These are phyloP conservation scores for Tricholomella constricta DNA, from an alignment of 768 basidiomycete genomes.

Conservation along the genomic window DNA sequence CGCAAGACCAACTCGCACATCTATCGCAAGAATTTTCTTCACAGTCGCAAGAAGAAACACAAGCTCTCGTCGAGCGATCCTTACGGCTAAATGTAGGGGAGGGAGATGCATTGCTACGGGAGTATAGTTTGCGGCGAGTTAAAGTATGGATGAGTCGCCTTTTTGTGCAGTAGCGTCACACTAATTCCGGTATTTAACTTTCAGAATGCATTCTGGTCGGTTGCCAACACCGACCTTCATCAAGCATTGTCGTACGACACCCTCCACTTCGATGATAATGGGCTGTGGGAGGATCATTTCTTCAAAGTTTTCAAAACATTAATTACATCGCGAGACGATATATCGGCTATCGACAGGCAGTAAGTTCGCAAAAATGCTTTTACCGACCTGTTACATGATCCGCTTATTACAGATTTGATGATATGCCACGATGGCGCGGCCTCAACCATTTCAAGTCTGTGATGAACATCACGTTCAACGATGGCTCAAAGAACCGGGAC, in stretches of 20 bases:
- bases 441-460: constrained; percentile 11
- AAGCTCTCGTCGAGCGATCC: constrained; percentile 17
- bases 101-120: constrained; percentile 25
- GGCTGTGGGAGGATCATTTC: constrained; percentile 37
- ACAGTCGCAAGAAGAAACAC: constrained; percentile 20
- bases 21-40: constrained; percentile 16
- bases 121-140: constrained; percentile 21
- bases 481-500: constrained; percentile 11
- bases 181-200: too few relatives aligned
- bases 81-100: not conserved
- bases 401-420: not conserved
- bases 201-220: constrained; percentile 44
- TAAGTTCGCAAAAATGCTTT: constrained; percentile 16
- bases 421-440: constrained; percentile 10
- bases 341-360: constrained; percentile 24
- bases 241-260: constrained; percentile 38
- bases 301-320: constrained; percentile 25
- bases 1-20: constrained; percentile 23
- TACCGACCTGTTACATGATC: not conserved
- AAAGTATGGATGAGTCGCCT: constrained; percentile 24
- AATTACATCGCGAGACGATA: constrained; percentile 13
- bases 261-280: constrained; percentile 37
- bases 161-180: not conserved
- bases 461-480: constrained; percentile 15
- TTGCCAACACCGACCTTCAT: constrained; percentile 35